Evolutionary conservation across 2,329 filamentous ascomycete species (phyloP).

Genomic region (Penicillium sp.): DNA sequence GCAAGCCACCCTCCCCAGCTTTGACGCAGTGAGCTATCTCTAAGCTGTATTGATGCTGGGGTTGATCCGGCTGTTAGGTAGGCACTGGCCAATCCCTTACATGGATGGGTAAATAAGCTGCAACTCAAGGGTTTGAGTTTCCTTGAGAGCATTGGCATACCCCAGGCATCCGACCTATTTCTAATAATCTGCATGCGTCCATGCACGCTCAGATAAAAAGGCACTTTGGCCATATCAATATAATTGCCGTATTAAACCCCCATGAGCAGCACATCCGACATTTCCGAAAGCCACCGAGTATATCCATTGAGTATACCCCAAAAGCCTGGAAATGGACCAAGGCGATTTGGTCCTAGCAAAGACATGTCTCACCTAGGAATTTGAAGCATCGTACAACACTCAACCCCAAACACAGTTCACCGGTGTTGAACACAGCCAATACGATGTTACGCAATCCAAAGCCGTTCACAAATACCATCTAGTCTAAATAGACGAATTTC

Average conservation of each 20-base stretch:
- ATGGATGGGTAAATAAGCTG: not conserved
- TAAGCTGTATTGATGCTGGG: not conserved
- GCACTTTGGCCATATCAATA: not conserved
- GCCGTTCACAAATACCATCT: not conserved
- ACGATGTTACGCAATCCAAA: not conserved
- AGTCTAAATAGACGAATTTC: not conserved
- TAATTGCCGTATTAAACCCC: not conserved
- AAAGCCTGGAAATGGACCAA: not conserved
- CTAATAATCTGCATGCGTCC: not conserved
- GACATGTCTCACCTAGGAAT: not conserved
- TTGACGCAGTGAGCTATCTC: slow-evolving; percentile 1
- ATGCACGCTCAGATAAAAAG: not conserved
- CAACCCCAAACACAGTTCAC: not conserved
- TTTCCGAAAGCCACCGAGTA: not conserved
- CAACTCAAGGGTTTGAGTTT: slow-evolving; percentile 2
- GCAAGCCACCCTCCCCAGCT: slow-evolving; percentile 6
- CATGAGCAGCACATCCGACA: not conserved
- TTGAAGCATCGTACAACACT: not conserved
- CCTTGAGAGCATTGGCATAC: not conserved
- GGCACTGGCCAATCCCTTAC: not conserved
- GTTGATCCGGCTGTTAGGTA: slow-evolving; percentile 3
- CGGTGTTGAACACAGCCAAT: not conserved
- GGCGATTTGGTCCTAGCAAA: not conserved
- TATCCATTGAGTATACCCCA: no score
- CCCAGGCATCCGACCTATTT: not conserved